phyloP scores from a whole-genome alignment of 306 rosid species.

The Cyclanthera cordifolia region DNA sequence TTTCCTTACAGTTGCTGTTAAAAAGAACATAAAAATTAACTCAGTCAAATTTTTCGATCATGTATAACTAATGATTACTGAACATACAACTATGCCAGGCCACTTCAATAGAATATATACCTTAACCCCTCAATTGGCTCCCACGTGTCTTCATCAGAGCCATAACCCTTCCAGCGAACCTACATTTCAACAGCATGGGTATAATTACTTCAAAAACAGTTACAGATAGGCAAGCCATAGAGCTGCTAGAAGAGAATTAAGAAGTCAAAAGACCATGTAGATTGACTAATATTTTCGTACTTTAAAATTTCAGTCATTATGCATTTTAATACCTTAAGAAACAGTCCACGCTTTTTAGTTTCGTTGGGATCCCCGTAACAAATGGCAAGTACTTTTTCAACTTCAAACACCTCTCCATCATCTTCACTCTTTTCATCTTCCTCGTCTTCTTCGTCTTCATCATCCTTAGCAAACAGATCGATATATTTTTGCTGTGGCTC shows the following conservation, averaged over 20 bases:
- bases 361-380: slow-evolving; percentile 49
- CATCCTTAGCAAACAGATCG: slow-evolving; percentile 19
- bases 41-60: background rate
- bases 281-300: too few relatives aligned
- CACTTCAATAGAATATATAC: slow-evolving; percentile 16
- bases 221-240: background rate
- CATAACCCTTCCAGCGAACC: slow-evolving; percentile 82
- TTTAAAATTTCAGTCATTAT: too few relatives aligned
- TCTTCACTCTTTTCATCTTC: slow-evolving; percentile 12
- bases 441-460: slow-evolving; percentile 14
- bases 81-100: background rate
- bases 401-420: slow-evolving; percentile 45
- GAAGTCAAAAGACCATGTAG: too few relatives aligned
- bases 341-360: slow-evolving; percentile 25
- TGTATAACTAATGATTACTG: background rate
- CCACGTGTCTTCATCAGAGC: slow-evolving; percentile 51
- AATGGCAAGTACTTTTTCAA: slow-evolving; percentile 31
- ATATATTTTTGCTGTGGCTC: slow-evolving; percentile 28
- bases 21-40: background rate
- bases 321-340: slow-evolving; percentile 39
- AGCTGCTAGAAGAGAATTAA: background rate
- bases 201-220: background rate
- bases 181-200: slow-evolving; percentile 9
- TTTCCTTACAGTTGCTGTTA: slow-evolving; percentile 44
- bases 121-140: slow-evolving; percentile 57